These are phyloP conservation scores for Wickerhamomyces ciferrii DNA, from an alignment of 805 yeast genomes.

Conservation along the genomic window DNA sequence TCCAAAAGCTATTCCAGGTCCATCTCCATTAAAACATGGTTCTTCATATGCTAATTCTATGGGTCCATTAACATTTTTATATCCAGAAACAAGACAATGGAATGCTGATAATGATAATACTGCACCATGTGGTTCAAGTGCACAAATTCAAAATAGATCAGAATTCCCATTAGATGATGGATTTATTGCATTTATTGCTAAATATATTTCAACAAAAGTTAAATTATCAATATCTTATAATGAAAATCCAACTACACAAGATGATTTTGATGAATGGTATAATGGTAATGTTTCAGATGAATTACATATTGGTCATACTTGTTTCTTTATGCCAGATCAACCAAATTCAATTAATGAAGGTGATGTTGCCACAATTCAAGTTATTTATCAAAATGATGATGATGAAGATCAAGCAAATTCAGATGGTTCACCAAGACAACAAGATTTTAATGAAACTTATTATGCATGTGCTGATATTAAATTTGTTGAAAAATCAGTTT, in stretches of 20 bases:
- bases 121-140: constrained; percentile 42
- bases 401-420: constrained; percentile 11
- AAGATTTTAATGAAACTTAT: constrained; percentile 31
- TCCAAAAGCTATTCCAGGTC: constrained; percentile 17
- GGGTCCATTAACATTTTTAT: constrained; percentile 28
- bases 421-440: constrained; percentile 30
- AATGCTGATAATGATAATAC: constrained; percentile 36
- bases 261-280: constrained; percentile 35
- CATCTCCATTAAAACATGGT: constrained; percentile 17
- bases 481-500: constrained; percentile 38
- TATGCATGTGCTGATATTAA: constrained; percentile 40
- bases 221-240: constrained; percentile 36
- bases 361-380: constrained; percentile 39
- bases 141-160: constrained; percentile 31
- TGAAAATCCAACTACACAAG: constrained; percentile 30
- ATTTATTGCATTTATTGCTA: constrained; percentile 39
- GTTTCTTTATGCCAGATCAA: constrained; percentile 39
- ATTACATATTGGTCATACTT: constrained; percentile 39
- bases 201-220: constrained; percentile 33
- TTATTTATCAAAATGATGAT: constrained; percentile 32
- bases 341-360: constrained; percentile 32
- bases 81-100: constrained; percentile 41
- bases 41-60: constrained; percentile 18
- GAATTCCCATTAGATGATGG: constrained; percentile 43
- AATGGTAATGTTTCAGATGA: constrained; percentile 33